Percentiles rank a stretch among this genome's conserved stretches.
Evolutionary conservation across 2,329 filamentous ascomycete species (phyloP).

Genomic region (Penicillium sp.): DNA sequence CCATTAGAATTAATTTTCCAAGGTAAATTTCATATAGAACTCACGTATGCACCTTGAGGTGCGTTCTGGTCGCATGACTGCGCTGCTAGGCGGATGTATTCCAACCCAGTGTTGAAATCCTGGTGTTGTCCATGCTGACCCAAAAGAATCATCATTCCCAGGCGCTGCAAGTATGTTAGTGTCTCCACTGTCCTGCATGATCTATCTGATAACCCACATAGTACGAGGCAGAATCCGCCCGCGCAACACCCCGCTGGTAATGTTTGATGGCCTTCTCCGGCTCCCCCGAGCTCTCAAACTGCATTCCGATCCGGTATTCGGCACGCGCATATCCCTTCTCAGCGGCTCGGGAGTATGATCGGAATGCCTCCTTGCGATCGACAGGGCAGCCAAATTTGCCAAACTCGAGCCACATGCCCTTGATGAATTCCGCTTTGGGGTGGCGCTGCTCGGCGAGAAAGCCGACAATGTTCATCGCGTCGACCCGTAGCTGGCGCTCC

Average conservation of each 20-base stretch:
- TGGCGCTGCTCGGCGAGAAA: conserved; percentile 90
- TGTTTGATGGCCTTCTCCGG: conserved; percentile 86
- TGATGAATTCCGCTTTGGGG: conserved; percentile 90
- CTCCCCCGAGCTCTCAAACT: conserved; percentile 93
- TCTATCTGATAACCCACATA: conserved; percentile 47
- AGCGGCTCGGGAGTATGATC: conserved; percentile 80
- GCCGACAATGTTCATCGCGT: conserved; percentile 86
- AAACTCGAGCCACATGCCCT: conserved; percentile 96
- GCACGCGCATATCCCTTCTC: conserved; percentile 82
- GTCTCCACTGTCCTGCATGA: conserved; percentile 1
- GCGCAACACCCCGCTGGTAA: conserved; percentile 76
- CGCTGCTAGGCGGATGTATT: conserved; percentile 79
- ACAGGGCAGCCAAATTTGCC: conserved; percentile 87
- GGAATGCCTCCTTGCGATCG: conserved; percentile 93
- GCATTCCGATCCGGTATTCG: conserved; percentile 97
- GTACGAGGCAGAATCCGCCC: conserved; percentile 82
- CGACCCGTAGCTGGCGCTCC: conserved; percentile 81
- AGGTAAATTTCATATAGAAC: conserved; percentile 11
- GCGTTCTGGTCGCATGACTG: conserved; percentile 92
- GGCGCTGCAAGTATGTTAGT: conserved; percentile 55
- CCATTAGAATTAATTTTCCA: conserved; percentile 7
- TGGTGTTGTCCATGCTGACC: conserved; percentile 89
- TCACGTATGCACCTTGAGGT: conserved; percentile 83
- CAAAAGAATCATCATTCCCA: conserved; percentile 96
- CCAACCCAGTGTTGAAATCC: conserved; percentile 73